Base-by-base conservation (phyloP, 495 filamentous ascomycete species). In the Penicillium subrubescens region DNA sequence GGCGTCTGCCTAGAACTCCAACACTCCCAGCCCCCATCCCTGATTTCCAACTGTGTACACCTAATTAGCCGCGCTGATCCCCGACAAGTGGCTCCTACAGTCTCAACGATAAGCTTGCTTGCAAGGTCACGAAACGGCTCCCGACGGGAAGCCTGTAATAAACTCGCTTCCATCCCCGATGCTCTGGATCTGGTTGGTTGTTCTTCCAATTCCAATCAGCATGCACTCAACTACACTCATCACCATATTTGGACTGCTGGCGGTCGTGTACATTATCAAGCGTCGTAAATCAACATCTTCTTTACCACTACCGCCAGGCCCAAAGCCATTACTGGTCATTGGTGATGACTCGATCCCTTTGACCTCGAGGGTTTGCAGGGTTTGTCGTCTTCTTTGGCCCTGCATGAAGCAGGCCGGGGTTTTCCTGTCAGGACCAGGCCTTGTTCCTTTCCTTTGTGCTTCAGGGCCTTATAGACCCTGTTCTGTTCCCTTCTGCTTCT, bases 281-380 rank as follows among this genome's bases (percentile, higher is more conserved):
- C 50, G 50, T 8, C 25, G 50, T 33, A 52, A 52, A 33, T 52
- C 50, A 52, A 15, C 25, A 0, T 29, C 50, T 25, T 27, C 50
- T 27, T 52, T 66, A 15, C 73, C 69, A 15, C 65, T 86, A 70
- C 86, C 86, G 15, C 85, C 86, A 0, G 86, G 86, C 39, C 86
- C 86, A 6, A 75, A 71, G 44, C 82, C 84, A 41, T 70, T 84
- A 3, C 84, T 82, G 0, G 75, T 89, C 58, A 70, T 88, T 19
- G n/a, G n/a, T n/a, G n/a, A n/a, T n/a, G n/a, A n/a, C n/a, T n/a
- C n/a, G n/a, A n/a, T n/a, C n/a, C n/a, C n/a, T n/a, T n/a, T n/a
- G n/a, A n/a, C n/a, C n/a, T n/a, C n/a, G n/a, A n/a, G n/a, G n/a
- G n/a, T n/a, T n/a, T n/a, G n/a, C n/a, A n/a, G n/a, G n/a, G n/a